Base-by-base conservation (phyloP, 1,284 basidiomycete species). In the Microbotryomycetes sp. region DNA sequence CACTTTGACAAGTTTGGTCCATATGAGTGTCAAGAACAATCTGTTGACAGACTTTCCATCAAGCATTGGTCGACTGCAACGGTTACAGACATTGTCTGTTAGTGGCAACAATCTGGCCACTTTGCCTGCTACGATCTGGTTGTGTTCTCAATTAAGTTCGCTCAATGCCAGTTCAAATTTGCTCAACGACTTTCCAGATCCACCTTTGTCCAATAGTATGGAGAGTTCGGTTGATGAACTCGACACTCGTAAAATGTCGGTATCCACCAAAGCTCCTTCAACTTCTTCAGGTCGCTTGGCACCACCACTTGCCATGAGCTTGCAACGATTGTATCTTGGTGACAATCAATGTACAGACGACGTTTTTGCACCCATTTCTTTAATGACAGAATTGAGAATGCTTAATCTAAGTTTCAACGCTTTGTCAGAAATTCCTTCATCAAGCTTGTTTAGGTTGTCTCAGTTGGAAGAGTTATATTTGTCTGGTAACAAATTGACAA, bases 381-480 rank as follows among this genome's bases (percentile, higher is more conserved):
- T 89, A 26, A 80, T 97, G 66, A 82, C 83, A 60, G 84, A 87
- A 68, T 81, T 97, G 14, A 81, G 82, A 3, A 85, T 92, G 2
- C 82, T 98, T 59, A 98, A 98, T 70, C 79, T 98, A 32, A 92
- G 89, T 60, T 97, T 97, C 80, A 99, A 99, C 77, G 86, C 92
- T 63, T 89, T 98, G 62, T 87, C 88, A 75, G 92, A 96, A 73
- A 82, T 97, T 47, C 90, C 92, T 0, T 78, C 83, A 0, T 65
- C 68, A 49, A 91, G 91, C 66, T 84, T 97, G 69, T 80, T 82
- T 64, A 86, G 85, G 63, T 81, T 89, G 65, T 72, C 75, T 28
- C 76, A 77, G 62, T 80, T 99, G 26, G 85, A 89, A 74, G 87
- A 93, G 77, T 79, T 99, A 42, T 98, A 97, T 75, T 79, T 98